These are phyloP conservation scores for Malassezia brasiliensis DNA, from an alignment of 1,284 basidiomycete genomes.

Conservation along the genomic window DNA sequence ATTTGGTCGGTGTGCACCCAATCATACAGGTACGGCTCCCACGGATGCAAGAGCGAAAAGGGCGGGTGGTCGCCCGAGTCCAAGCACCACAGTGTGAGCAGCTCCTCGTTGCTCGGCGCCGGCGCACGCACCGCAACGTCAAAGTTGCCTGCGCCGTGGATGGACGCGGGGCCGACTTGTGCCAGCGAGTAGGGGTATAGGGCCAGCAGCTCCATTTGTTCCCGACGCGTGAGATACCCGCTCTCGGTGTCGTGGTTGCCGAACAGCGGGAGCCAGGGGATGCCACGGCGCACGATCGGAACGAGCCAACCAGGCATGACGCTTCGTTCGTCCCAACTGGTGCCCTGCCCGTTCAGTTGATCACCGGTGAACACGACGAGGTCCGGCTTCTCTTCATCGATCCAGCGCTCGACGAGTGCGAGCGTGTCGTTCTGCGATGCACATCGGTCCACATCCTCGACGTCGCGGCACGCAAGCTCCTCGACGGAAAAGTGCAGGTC, in stretches of 20 bases:
- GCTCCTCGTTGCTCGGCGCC: slow-evolving; percentile 57
- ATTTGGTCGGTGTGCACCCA: slow-evolving; percentile 37
- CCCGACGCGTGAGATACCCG: slow-evolving; percentile 26
- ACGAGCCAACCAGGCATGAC: slow-evolving; percentile 77
- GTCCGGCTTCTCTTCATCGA: slow-evolving; percentile 71
- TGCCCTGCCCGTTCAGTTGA: slow-evolving; percentile 57
- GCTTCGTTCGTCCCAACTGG: slow-evolving; percentile 73
- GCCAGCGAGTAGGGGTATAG: slow-evolving; percentile 73
- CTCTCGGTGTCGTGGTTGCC: slow-evolving; percentile 60
- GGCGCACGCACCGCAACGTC: slow-evolving; percentile 19
- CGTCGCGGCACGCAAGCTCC: slow-evolving; percentile 34
- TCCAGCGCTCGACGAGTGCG: slow-evolving; percentile 26
- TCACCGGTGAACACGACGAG: slow-evolving; percentile 60
- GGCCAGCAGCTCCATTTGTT: slow-evolving; percentile 61
- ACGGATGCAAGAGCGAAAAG: slow-evolving; percentile 23
- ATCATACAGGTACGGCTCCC: slow-evolving; percentile 29
- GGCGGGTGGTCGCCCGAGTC: slow-evolving; percentile 62
- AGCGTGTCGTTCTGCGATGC: slow-evolving; percentile 31
- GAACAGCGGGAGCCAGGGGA: slow-evolving; percentile 82
- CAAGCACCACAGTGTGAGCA: slow-evolving; percentile 82
- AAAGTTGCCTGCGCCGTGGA: slow-evolving; percentile 51
- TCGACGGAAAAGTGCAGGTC: slow-evolving; percentile 39
- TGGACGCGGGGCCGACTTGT: slow-evolving; percentile 64
- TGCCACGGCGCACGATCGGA: slow-evolving; percentile 62
- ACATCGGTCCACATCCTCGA: slow-evolving; percentile 15